Base-by-base conservation (phyloP, 73 alveolate genomes). In the Paramecium pentaurelia region DNA sequence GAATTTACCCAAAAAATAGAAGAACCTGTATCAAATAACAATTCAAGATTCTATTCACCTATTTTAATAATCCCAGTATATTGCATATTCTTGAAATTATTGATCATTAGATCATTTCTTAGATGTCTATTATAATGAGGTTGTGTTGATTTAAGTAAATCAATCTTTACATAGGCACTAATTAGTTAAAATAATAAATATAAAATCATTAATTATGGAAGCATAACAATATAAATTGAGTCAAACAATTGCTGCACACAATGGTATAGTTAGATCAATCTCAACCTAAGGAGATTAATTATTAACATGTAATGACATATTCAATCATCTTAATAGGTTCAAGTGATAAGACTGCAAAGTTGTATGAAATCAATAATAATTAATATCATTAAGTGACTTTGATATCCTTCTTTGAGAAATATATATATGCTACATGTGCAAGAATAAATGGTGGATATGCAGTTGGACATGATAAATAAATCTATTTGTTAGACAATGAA, bases 381-480 rank as follows among this genome's bases (percentile, higher is more conserved):
- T 44, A 92, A 9, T 93, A 94, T 64, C 73, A 36, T 60, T 93
- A 92, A 59, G 45, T 86, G 71, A 93, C 96, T 40, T 96, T 91
- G 64, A 88, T 95, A n/a, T 14, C 80, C 10, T 96, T 93, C 92
- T 95, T 93, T 47, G 98, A 96, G 70, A 97, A 96, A 87, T 95
- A 92, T 75, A 86, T 95, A 30, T 95, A 95, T 51, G 86, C 96
- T 4, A 93, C 93, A 68, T 38, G 92, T 30, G 80, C 89, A 42
- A 80, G 83, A 34, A 44, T 92, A 10, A 30, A 37, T 8, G 92
- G 92, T 27, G 96, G 87, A 28, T 97, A 96, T 93, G 93, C 98
- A 6, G 98, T 98, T 10, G 95, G 98, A 32, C 96, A 96, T 88
- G 99, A 97, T 89, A 96, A 96, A 28, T 94, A 97, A 88, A 97